These are phyloP conservation scores for Talaromyces albobiverticillius DNA, from an alignment of 2,329 filamentous ascomycete species.

Conservation along the genomic window DNA sequence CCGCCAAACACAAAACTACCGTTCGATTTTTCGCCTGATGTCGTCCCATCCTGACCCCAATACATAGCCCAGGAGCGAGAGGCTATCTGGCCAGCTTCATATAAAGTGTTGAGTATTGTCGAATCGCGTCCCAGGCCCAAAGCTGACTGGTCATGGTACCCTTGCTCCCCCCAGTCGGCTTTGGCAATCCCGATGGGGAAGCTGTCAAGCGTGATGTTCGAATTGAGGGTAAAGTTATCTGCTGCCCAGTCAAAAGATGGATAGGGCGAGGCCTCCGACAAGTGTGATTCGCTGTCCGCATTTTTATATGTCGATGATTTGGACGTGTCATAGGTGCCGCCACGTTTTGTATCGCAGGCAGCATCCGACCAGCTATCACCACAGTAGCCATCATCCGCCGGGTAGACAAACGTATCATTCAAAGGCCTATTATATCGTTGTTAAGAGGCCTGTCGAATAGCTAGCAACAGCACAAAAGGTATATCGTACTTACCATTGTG, in stretches of 20 bases:
- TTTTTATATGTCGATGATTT: not conserved
- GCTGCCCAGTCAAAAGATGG: not conserved
- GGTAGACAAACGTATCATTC: not conserved
- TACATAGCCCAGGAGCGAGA: slow-evolving; percentile 26
- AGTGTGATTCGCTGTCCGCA: not conserved
- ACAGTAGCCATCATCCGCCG: not conserved
- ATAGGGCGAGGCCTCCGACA: not conserved
- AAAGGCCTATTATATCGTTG: not conserved
- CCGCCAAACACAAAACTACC: slow-evolving; percentile 28
- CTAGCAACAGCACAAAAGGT: not conserved
- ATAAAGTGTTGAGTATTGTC: slow-evolving; percentile 23
- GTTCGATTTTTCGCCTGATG: slow-evolving; percentile 19
- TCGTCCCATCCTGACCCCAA: slow-evolving; percentile 22
- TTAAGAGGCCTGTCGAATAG: not conserved
- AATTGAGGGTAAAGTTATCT: slow-evolving; percentile 1
- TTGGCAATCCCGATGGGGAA: not conserved
- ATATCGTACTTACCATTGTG: not conserved
- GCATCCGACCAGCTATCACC: not conserved
- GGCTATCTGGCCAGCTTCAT: slow-evolving; percentile 18
- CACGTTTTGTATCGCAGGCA: not conserved
- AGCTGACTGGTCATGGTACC: not conserved
- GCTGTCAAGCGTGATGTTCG: not conserved
- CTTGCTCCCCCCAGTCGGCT: not conserved
- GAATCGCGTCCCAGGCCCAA: slow-evolving; percentile 26
- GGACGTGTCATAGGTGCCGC: not conserved